Base-by-base conservation (phyloP, 192 early-diverging fungal genomes). In the Jimgerdemannia flammicorona region DNA sequence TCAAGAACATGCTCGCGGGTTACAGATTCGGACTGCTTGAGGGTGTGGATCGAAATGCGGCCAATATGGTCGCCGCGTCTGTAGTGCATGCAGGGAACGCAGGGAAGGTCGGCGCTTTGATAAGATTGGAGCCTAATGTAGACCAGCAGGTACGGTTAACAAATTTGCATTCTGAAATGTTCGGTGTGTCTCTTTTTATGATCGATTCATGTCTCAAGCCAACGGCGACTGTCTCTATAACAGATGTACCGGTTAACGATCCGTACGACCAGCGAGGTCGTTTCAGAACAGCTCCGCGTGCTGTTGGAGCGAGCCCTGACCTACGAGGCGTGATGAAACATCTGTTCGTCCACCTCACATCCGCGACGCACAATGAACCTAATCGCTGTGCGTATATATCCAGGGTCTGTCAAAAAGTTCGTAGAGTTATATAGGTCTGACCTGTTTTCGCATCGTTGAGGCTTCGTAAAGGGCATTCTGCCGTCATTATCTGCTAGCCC, bases 221-320 rank as follows among this genome's bases (percentile, higher is more conserved):
- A 43, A 65, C 14, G 20, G 14, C 17, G 49, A 72, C 14, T 43
- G 40, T n/a, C 40, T 44, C 67, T 76, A 59, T n/a, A 49, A 1
- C 78, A 96, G 88, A 91, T 97, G 91, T 96, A 91, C 72, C 91
- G 97, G 3, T 77, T 97, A 40, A 99, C 96, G 3, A 79, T 97
- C n/a, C 87, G 96, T 19, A 90, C 95, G 19, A 97, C 97, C 0
- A 96, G 91, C 78, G 91, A 95, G 42, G 77, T 75, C 4, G 90
- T 95, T 9, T 90, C 94, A n/a, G 83, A 85, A 64, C 79, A 86
- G 10, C 17, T 85, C 67, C 80, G 80, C 72, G 78, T 79, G 11
- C 69, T 85, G 29, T 67, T 85, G 67, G 79, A 85, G 49, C 77
- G 80, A 20, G 75, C 82, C 4, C 64, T 86, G 69, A 79, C 82